Evolutionary conservation across 169 alveolate genomes (phyloP), one percentile per base, ranked within the genome.

Genomic region (Toxoplasma gondii): DNA sequence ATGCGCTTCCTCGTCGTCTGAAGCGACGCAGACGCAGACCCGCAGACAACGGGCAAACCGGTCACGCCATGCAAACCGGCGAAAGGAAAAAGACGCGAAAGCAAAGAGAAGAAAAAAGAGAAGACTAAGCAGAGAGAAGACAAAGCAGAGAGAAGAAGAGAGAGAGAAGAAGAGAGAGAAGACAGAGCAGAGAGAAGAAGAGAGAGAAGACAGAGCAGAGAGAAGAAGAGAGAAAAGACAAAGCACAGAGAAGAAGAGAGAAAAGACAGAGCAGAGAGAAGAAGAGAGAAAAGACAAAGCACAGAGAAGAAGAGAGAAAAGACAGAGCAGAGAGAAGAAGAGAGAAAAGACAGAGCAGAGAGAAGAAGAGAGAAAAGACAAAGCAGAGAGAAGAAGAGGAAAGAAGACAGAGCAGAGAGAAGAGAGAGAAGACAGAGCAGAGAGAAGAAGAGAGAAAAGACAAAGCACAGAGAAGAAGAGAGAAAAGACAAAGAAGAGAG

Each of bases 1-100:
- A 86, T 45, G n/a, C 92, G 92, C 70, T 74, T 64, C 84, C 93
- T 58, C 84, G 93, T 88, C 39, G 45, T 44, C 93, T 67, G 38
- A 58, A 4, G 58, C 58, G 43, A 27, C 70, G 36, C 91, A 19
- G 64, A 39, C 39, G 41, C 91, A 39, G 58, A 12, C 58, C 22
- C 4, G 58, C 58, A 31, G 34, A 19, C 88, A 34, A 39, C 54
- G 41, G 39, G 43, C 12, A 19, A 74, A 74, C 27, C 74, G 27
- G 27, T 19, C 17, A 58, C 74, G 74, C 74, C 17, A 70, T 9
- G 39, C 82, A 70, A 34, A 70, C 10, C 29, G 82, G 38, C 17
- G 12, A 16, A 24, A 70, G 39, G 39, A 70, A 24, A 70, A 24
- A 70, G 16, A 22, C 82, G 38, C 41, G 17, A 80, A 80, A 36